Evolutionary conservation across 1,284 basidiomycete genomes (phyloP), one percentile per base, ranked within the genome.

Genomic region (Malassezia slooffiae): DNA sequence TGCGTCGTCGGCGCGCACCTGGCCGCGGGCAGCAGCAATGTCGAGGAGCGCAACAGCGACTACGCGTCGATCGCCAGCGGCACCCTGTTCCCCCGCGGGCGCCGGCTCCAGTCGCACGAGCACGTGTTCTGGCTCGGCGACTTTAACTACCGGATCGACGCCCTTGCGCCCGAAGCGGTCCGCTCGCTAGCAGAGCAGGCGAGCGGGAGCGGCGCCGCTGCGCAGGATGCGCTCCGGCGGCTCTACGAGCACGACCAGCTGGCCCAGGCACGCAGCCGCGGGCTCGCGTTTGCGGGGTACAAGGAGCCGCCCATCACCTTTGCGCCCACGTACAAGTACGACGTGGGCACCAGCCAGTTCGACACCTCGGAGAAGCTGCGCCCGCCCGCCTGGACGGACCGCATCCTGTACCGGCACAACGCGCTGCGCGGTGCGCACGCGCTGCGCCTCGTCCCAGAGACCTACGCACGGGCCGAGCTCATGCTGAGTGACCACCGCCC

Each of bases 1-100:
- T 97, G 93, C 72, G 89, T 97, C 72, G 73, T 99, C 58, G 95
- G 91, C 0, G 85, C 86, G 1, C 93, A 97, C 71, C 77, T 97
- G 34, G 89, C 93, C 12, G 90, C 93, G 5, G 93, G 93, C 3
- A 88, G 91, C 60, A 69, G 76, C 5, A 93, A 91, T 59, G 75
- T 85, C 9, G 82, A 83, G 17, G 91, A 97, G 68, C 78, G 93
- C 13, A 91, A 96, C 62, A 77, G 80, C 22, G 93, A 99, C 70
- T 97, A 90, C 62, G 74, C 77, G 51, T 96, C 90, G 6, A 91
- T 99, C 50, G 75, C 74, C 2, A 76, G 78, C 41, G 87, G 83
- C 0, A 70, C 97, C 15, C 81, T 83, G 48, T 96, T 97, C 69
- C 75, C 82, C 33, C 81, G 82, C 54, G 93, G 91, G 20, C 89